Conservation (phyloP, 805 yeast genomes). For the Lipomyces kockii region DNA sequence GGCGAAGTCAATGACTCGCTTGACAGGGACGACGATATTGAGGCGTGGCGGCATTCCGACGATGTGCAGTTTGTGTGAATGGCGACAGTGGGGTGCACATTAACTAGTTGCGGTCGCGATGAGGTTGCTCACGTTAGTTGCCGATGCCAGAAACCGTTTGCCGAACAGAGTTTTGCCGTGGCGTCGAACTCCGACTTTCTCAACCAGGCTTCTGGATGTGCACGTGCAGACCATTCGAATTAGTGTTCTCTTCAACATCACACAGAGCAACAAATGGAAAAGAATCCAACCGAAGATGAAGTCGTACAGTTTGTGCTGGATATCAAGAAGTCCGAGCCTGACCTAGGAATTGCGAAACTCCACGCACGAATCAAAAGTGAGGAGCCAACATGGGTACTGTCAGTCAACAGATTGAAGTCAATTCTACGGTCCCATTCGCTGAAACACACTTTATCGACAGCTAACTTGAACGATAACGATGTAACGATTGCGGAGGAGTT, state of each 20-base stretch:
- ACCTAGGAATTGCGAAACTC: constrained; percentile 58
- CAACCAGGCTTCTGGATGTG: not conserved
- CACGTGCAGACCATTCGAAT: not conserved
- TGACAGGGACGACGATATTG: constrained; percentile 85
- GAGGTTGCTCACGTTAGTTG: not conserved
- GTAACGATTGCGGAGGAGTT: constrained; percentile 10
- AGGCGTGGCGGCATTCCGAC: constrained; percentile 32
- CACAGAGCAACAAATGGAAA: not conserved
- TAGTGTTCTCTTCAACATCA: not conserved
- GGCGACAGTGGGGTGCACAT: not conserved
- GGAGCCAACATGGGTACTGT: constrained; percentile 66
- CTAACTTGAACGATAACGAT: not conserved
- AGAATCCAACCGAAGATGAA: constrained; percentile 28
- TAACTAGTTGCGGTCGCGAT: not conserved
- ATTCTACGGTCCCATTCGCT: constrained; percentile 46
- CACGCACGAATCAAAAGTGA: constrained; percentile 55
- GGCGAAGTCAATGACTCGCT: constrained; percentile 92
- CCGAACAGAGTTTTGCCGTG: not conserved
- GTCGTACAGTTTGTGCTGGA: constrained; percentile 10
- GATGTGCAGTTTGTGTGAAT: not conserved
- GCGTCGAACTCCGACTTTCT: not conserved
- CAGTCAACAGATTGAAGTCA: constrained; percentile 60
- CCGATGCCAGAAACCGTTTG: not conserved
- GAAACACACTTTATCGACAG: not conserved
- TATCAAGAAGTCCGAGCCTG: constrained; percentile 20